Conservation (phyloP, 257 asterid species). For the Solanum etuberosum region DNA sequence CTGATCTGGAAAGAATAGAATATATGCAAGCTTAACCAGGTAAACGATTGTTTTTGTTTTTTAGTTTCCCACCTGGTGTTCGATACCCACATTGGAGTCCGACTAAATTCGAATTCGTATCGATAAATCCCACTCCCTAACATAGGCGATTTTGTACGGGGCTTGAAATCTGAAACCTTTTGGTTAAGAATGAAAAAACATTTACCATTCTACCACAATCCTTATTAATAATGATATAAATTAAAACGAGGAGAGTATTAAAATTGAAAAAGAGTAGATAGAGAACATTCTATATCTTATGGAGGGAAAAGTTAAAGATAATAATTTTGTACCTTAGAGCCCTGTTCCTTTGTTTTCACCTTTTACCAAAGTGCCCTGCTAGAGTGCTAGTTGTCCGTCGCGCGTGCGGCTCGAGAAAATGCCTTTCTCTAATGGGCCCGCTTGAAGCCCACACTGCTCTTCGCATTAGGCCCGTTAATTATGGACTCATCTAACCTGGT, state of each 20-base stretch:
- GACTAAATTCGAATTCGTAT: rapidly evolving
- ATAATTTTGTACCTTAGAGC: constrained; percentile 13
- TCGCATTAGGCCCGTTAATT: constrained; percentile 21
- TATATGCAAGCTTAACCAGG: not conserved
- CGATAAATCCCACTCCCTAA: rapidly evolving
- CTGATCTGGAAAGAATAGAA: not conserved
- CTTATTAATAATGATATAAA: no score
- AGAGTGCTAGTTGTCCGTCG: not conserved
- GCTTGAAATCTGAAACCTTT: no score
- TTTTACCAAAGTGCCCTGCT: not conserved
- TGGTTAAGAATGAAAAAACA: rapidly evolving
- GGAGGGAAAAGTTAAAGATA: not conserved
- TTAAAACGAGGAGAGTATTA: not conserved
- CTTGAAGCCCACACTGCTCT: not conserved
- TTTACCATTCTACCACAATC: rapidly evolving
- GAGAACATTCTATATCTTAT: not conserved
- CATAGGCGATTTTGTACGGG: not conserved
- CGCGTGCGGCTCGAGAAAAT: constrained; percentile 39
- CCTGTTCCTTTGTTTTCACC: not conserved
- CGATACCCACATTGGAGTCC: not conserved
- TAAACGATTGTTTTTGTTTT: no score
- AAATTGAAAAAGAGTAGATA: not conserved
- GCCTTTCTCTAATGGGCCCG: constrained; percentile 20
- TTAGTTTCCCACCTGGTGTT: no score
- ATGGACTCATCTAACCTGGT: constrained; percentile 11